Conservation (phyloP, 139 green algal species). For the Coccomyxa sp. region DNA sequence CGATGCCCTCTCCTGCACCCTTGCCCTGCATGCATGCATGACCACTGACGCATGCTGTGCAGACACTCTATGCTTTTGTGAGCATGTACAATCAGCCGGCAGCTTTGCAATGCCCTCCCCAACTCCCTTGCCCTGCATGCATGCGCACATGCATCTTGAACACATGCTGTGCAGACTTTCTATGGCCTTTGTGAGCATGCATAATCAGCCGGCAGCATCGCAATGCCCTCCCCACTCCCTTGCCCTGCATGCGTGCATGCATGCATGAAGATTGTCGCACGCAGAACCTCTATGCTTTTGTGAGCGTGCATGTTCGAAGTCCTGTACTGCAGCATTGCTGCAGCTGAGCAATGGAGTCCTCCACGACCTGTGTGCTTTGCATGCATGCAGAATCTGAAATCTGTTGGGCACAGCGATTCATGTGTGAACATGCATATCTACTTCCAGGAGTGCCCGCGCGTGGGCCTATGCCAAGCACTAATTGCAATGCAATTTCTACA, state of each 20-base stretch:
- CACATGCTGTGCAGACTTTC: neutral
- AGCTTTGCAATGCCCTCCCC: neutral
- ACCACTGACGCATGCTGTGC: neutral
- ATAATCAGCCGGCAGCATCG: slow-evolving; percentile 4
- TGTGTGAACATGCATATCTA: no score
- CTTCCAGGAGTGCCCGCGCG: no score
- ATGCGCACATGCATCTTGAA: neutral
- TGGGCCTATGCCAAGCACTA: no score
- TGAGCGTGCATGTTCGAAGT: neutral
- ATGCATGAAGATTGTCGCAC: neutral
- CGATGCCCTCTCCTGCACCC: neutral
- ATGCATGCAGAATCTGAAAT: no score
- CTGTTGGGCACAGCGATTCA: no score
- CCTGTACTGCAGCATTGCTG: slow-evolving; percentile 15
- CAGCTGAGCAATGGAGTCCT: neutral
- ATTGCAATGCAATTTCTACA: no score
- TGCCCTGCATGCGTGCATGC: neutral
- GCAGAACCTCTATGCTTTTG: neutral
- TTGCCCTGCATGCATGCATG: neutral
- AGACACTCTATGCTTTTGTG: neutral
- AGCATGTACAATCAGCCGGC: neutral
- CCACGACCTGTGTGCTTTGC: neutral
- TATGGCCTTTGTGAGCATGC: neutral
- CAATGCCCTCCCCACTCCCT: neutral
- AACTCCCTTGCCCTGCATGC: neutral